These are phyloP conservation scores for Exophiala viscosa DNA, from an alignment of 2,329 filamentous ascomycete species.

Conservation along the genomic window DNA sequence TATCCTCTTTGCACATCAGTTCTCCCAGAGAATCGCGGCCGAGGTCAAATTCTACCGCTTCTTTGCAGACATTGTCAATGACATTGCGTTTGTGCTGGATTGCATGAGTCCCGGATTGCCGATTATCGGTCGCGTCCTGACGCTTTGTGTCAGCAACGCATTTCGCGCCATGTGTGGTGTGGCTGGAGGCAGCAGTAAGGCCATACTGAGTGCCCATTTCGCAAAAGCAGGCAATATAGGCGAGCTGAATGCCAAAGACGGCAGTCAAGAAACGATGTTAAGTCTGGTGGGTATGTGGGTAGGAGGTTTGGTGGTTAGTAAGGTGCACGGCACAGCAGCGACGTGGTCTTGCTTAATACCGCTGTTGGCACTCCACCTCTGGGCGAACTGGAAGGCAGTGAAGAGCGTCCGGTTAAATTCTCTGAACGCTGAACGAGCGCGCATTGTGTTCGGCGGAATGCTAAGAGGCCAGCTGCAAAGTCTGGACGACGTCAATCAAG, in stretches of 20 bases:
- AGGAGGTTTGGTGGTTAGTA: constrained; percentile 75
- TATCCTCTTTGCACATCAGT: constrained; percentile 77
- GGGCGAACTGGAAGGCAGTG: constrained; percentile 83
- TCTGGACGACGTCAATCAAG: constrained; percentile 16
- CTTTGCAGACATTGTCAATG: constrained; percentile 83
- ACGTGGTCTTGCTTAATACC: constrained; percentile 71
- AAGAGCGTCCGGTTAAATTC: constrained; percentile 76
- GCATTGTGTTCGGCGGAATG: constrained; percentile 59
- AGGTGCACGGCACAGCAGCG: constrained; percentile 64
- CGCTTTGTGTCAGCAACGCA: constrained; percentile 60
- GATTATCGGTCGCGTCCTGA: constrained; percentile 51
- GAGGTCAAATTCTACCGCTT: constrained; percentile 89
- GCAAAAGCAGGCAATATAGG: constrained; percentile 81
- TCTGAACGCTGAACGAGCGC: constrained; percentile 81
- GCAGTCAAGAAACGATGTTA: constrained; percentile 91
- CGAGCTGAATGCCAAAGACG: constrained; percentile 92
- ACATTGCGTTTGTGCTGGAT: constrained; percentile 80
- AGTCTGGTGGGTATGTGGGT: constrained; percentile 81
- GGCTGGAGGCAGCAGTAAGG: constrained; percentile 84
- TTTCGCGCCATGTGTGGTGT: constrained; percentile 76
- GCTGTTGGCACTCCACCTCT: constrained; percentile 72
- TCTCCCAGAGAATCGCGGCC: constrained; percentile 78
- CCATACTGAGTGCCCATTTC: constrained; percentile 87
- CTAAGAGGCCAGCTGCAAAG: constrained; percentile 26
- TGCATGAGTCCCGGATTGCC: constrained; percentile 73